Evolutionary conservation across 139 green algal species (phyloP), one percentile per base, ranked within the genome.

Genomic region (Mesotaenium endlicherianum): DNA sequence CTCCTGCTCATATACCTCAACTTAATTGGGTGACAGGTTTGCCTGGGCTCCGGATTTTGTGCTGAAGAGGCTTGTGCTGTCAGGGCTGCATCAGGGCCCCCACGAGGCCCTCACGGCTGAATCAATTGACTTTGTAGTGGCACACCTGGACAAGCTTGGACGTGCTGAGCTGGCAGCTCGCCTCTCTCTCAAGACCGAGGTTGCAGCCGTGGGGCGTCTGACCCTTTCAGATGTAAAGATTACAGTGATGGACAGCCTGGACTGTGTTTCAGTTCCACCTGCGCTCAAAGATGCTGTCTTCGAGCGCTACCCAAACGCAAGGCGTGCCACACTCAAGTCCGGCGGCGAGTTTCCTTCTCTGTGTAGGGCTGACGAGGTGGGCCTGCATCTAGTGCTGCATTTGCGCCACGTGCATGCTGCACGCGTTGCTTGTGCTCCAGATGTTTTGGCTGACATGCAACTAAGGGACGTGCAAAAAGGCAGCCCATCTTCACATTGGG

Each of bases 341-440:
- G 79, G 79, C 20, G 79, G 79, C 34, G 79, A 85, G 49, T 85
- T 85, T 8, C 79, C 79, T 40, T 85, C 80, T 17, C 79, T 85
- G 16, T 79, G 38, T 20, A 59, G 79, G 2, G 79, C 79, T 14
- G 79, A 85, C 20, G 79, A 85, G 70, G 79, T 85, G 40, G 64
- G 60, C 53, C 43, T 85, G 60, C 79, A 85, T 47, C 40, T 85
- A 34, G 8, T 79, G 17, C 79, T 85, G 38, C 79, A 85, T 40
- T 59, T 85, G 40, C 38, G 79, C 2, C 38, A 39, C 16, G 79
- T 83, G 6, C 11, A 55, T 0, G 76, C 57, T 17, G 76, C 75
- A 36, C 30, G 16, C 34, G 43, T 11, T n/a, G 60, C n/a, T n/a
- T n/a, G n/a, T n/a, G n/a, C n/a, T n/a, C n/a, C n/a, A n/a, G n/a